Evolutionary conservation across 2,329 filamentous ascomycete genomes (phyloP).

Genomic region (Apiospora sp.): DNA sequence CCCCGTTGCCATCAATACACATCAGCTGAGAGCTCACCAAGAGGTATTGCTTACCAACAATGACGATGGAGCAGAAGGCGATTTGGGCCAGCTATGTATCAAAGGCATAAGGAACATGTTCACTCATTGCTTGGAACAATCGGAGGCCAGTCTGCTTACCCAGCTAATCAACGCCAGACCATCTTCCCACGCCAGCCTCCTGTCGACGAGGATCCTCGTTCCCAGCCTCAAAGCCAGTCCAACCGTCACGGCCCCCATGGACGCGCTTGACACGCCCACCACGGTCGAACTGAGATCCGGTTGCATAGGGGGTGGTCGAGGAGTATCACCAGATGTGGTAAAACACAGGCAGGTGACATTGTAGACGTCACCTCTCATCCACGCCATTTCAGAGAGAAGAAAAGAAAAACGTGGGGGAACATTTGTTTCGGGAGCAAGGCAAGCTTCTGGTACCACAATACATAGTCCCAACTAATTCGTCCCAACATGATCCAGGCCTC

Average conservation of each 20-base stretch:
- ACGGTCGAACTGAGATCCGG: conserved; percentile 5
- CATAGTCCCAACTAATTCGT: conserved; percentile 1
- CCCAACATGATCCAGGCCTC: not conserved
- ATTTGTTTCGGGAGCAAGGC: not conserved
- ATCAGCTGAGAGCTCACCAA: too few relatives aligned
- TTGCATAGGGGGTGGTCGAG: not conserved
- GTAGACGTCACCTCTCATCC: not conserved
- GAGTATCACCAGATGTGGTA: not conserved
- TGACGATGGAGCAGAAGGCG: not conserved
- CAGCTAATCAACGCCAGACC: not conserved
- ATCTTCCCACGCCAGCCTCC: not conserved
- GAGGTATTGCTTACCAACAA: not conserved
- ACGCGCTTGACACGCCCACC: conserved; percentile 1
- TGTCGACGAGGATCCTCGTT: not conserved
- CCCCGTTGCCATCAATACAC: not conserved
- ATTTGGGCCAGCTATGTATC: not conserved
- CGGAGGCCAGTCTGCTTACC: not conserved
- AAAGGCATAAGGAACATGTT: not conserved
- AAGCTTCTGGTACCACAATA: not conserved
- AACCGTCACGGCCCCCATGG: conserved; percentile 1
- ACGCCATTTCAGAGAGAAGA: too few relatives aligned
- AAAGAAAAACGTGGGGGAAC: not conserved
- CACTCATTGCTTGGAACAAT: not conserved
- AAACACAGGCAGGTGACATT: not conserved
- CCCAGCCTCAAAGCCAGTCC: conserved; percentile 5